Percentiles rank a stretch among this genome's conserved stretches.
Evolutionary conservation across 2,329 filamentous ascomycete genomes (phyloP).

Genomic region (Tympanopsis confertula): DNA sequence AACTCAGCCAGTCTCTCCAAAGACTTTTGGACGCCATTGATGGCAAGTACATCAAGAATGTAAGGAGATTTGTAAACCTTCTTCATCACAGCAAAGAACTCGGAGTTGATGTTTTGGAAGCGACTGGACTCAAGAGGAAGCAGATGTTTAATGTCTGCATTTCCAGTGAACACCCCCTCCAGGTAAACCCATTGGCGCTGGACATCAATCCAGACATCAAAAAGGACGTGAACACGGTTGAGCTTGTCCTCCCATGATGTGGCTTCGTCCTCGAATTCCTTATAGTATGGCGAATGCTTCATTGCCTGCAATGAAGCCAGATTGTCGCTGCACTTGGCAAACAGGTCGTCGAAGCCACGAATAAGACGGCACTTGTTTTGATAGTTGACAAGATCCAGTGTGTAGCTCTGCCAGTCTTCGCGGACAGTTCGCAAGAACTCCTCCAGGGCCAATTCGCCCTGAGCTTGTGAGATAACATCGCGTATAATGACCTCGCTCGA

Average conservation of each 20-base stretch:
- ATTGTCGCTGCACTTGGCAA: constrained; percentile 96
- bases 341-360: constrained; percentile 93
- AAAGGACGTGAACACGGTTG: constrained; percentile 91
- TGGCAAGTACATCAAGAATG: constrained; percentile 89
- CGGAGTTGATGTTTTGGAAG: constrained; percentile 98
- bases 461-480: constrained; percentile 87
- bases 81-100: constrained; percentile 98
- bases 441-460: constrained; percentile 95
- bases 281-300: constrained; percentile 98
- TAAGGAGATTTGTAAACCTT: constrained; percentile 96
- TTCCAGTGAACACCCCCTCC: constrained; percentile 96
- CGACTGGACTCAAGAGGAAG: constrained; percentile 90
- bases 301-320: constrained; percentile 95
- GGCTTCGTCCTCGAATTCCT: constrained; percentile 97
- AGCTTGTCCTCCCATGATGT: constrained; percentile 95
- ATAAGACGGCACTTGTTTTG: constrained; percentile 97
- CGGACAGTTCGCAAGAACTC: constrained; percentile 94
- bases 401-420: constrained; percentile 93
- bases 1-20: constrained; percentile 91
- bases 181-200: constrained; percentile 99
- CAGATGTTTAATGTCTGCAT: constrained; percentile 96
- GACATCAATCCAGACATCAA: constrained; percentile 99
- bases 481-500: constrained; percentile 79
- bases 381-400: constrained; percentile 88
- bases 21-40: constrained; percentile 90